phyloP scores from a whole-genome alignment of 306 rosid species.

The Inga leiocalycina region DNA sequence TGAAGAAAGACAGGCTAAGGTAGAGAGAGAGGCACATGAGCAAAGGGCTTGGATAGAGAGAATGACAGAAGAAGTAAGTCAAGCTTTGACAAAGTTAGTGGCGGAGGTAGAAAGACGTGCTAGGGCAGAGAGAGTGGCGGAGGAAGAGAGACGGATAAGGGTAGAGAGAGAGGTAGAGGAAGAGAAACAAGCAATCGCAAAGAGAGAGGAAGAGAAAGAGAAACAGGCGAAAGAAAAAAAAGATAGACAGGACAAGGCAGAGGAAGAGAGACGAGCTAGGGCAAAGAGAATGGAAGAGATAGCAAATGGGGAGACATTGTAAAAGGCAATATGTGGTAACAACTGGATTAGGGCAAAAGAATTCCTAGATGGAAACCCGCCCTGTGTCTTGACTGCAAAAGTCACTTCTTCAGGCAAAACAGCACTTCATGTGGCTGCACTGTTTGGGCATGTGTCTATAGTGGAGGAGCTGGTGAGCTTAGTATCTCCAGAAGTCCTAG shows the following conservation, averaged over 20 bases:
- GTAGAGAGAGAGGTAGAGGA: neutral
- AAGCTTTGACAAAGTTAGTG: too few species aligned
- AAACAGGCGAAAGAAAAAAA: neutral
- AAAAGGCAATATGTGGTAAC: neutral
- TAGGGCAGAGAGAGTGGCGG: neutral
- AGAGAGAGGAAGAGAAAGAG: neutral
- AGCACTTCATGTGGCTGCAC: neutral
- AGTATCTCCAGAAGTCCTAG: neutral
- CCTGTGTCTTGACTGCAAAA: neutral
- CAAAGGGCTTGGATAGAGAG: neutral
- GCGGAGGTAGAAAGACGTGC: neutral
- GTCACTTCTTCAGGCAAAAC: neutral
- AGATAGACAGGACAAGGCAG: neutral
- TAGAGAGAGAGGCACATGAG: neutral
- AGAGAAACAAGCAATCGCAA: neutral
- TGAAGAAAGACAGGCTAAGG: neutral
- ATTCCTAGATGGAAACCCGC: too few species aligned
- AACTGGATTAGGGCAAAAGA: neutral
- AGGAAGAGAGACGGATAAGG: neutral
- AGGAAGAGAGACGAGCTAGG: neutral
- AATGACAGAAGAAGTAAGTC: neutral
- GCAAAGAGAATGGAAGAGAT: neutral
- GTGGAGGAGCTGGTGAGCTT: neutral
- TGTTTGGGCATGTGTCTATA: neutral
- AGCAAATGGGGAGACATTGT: neutral